These are phyloP conservation scores for Gaertneriomyces semiglobifer DNA, from an alignment of 192 early-diverging fungal species.

Conservation along the genomic window DNA sequence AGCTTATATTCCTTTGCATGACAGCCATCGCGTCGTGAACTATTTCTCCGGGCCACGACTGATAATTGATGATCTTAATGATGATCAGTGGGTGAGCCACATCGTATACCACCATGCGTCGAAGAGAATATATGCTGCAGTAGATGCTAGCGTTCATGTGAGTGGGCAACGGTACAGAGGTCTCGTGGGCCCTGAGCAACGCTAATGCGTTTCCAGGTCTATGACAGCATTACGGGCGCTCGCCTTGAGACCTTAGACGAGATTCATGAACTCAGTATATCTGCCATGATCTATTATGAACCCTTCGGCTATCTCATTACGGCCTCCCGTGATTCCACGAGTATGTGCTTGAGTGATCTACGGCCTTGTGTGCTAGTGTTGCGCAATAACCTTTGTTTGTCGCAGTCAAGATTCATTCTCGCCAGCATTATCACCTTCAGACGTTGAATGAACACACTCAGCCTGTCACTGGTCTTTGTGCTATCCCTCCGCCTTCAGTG, in stretches of 20 bases:
- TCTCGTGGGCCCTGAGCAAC: not conserved
- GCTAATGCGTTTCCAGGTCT: conserved; percentile 35
- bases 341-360: conserved; percentile 18
- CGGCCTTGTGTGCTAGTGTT: not conserved
- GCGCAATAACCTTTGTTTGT: not conserved
- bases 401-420: conserved; percentile 52
- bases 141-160: conserved; percentile 45
- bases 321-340: conserved; percentile 48
- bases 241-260: conserved; percentile 34
- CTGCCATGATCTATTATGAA: conserved; percentile 39
- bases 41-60: conserved; percentile 36
- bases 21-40: conserved; percentile 19
- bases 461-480: conserved; percentile 42
- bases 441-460: conserved; percentile 43
- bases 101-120: conserved; percentile 22
- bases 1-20: not conserved
- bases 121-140: conserved; percentile 40
- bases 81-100: conserved; percentile 47
- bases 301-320: conserved; percentile 46
- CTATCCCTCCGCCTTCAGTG: conserved; percentile 24
- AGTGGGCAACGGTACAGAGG: not conserved
- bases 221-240: conserved; percentile 43
- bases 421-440: conserved; percentile 38
- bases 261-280: conserved; percentile 47
- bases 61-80: conserved; percentile 40